Percentiles rank a stretch among this genome's conserved stretches.
Evolutionary conservation across 2,329 filamentous ascomycete genomes (phyloP).

Genomic region (Neopestalotiopsis clavispora): DNA sequence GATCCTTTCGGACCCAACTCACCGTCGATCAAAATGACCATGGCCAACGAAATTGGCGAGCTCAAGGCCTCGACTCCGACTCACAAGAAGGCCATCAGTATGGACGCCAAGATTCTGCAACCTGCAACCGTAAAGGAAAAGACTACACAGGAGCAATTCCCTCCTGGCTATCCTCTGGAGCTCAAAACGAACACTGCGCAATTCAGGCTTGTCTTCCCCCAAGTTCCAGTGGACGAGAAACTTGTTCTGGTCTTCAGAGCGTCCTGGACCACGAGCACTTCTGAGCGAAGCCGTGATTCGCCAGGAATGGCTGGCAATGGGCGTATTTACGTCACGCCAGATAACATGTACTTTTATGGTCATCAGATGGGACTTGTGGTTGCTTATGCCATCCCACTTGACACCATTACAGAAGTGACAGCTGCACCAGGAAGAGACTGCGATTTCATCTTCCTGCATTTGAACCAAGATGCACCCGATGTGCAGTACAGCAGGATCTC

Average conservation of each 20-base stretch:
- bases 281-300: conserved; percentile 46
- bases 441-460: conserved; percentile 89
- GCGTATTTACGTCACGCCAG: conserved; percentile 84
- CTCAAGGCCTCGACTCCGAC: conserved; percentile 29
- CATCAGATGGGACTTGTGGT: conserved; percentile 91
- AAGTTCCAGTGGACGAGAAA: conserved; percentile 77
- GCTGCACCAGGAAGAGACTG: conserved; percentile 88
- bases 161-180: conserved; percentile 77
- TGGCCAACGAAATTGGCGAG: conserved; percentile 31
- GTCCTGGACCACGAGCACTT: conserved; percentile 71
- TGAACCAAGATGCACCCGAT: conserved; percentile 64
- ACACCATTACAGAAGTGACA: conserved; percentile 84
- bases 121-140: conserved; percentile 33
- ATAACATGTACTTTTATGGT: conserved; percentile 94
- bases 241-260: conserved; percentile 91
- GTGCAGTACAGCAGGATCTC: conserved; percentile 76
- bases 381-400: conserved; percentile 77
- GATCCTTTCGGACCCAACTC: conserved; percentile 43
- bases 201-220: conserved; percentile 89
- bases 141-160: conserved; percentile 62
- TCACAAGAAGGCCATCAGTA: conserved; percentile 51
- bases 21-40: conserved; percentile 37
- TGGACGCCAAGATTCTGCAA: conserved; percentile 40
- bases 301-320: conserved; percentile 67
- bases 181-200: conserved; percentile 88